Percentiles rank a stretch among this genome's conserved stretches.
Conservation (phyloP, 495 filamentous ascomycete species). For the Coniosporium apollinis region DNA sequence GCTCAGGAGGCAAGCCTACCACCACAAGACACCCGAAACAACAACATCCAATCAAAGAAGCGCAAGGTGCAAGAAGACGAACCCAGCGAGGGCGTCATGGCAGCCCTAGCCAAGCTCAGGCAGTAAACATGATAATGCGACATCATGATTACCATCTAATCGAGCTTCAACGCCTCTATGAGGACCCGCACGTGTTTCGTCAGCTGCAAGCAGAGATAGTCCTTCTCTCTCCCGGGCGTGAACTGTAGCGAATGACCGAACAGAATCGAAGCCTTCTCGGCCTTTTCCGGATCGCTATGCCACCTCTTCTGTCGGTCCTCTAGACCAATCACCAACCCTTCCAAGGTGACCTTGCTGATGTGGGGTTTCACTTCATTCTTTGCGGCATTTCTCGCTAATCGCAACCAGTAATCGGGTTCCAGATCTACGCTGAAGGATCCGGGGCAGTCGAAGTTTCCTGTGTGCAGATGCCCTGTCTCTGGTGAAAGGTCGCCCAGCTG, state of each 20-base stretch:
- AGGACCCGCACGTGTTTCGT: slow-evolving; percentile 9
- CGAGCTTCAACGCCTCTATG: slow-evolving; percentile 10
- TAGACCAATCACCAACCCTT: too few species aligned
- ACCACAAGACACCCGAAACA: neutral
- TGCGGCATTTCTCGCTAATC: slow-evolving; percentile 19
- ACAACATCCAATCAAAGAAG: slow-evolving; percentile 17
- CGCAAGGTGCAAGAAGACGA: slow-evolving; percentile 20
- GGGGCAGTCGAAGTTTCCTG: slow-evolving; percentile 16
- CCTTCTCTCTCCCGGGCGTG: too few species aligned
- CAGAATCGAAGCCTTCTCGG: slow-evolving; percentile 1
- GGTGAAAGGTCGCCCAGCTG: slow-evolving; percentile 17
- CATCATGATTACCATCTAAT: too few species aligned
- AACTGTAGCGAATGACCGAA: slow-evolving; percentile 1
- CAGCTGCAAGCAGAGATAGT: slow-evolving; percentile 15
- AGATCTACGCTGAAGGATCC: slow-evolving; percentile 20
- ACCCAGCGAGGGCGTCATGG: slow-evolving; percentile 36
- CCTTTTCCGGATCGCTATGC: slow-evolving; percentile 5
- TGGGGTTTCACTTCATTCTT: slow-evolving; percentile 20
- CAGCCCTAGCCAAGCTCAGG: slow-evolving; percentile 38
- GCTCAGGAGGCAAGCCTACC: slow-evolving; percentile 3
- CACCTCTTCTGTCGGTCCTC: slow-evolving; percentile 8
- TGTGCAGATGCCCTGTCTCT: slow-evolving; percentile 15
- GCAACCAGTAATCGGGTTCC: slow-evolving; percentile 16
- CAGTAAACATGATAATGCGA: too few species aligned
- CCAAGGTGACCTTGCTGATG: too few species aligned